Base-by-base conservation (phyloP, 257 asterid genomes). In the Jaltomata sinuosa region DNA sequence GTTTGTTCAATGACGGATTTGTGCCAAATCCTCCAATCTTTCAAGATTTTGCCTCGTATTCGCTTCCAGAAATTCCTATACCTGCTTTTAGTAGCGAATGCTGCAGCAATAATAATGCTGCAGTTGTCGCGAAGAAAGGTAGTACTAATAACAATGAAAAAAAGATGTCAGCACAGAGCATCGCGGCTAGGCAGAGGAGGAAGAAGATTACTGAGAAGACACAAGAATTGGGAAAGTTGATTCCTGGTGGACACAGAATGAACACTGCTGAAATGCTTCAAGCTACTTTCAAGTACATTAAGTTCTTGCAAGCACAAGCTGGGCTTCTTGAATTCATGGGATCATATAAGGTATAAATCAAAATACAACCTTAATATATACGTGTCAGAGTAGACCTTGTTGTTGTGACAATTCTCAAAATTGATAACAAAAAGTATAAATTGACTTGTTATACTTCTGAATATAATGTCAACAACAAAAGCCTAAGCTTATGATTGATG, bases 261-360 rank as follows among this genome's bases (percentile, higher is more conserved):
- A 96, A 94, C 87, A 94, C 97, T 82, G 97, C 99, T 19, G 98
- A 96, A 68, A 96, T 96, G 98, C 87, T 96, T 68, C 92, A 91
- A 53, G 89, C 98, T 69, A 97, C 98, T 55, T 92, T 74, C 68
- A 93, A 93, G 67, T 93, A 96, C 50, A 87, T 96, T 86, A 96
- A 91, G 57, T 94, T 81, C 87, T 84, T 96, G 92, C 94, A 94
- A 84, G 94, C 99, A 3, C 98, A 94, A 84, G 89, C 91, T 82
- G 89, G 91, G 11, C 27, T 94, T 86, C 94, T 96, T 22, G 89
- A 88, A 59, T 84, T 78, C 52, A 67, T 87, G 77, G 87, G 80
- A 12, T 87, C 94, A 22, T 83, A 36, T 49, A 92, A 91, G 97
- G 95, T 91, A 78, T 45, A 2, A 40, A n/a, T 49, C n/a, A n/a